Percentiles rank a stretch among this genome's conserved stretches.
Evolutionary conservation across 345 rosid species (phyloP).

Genomic region (Euphorbia peplus): DNA sequence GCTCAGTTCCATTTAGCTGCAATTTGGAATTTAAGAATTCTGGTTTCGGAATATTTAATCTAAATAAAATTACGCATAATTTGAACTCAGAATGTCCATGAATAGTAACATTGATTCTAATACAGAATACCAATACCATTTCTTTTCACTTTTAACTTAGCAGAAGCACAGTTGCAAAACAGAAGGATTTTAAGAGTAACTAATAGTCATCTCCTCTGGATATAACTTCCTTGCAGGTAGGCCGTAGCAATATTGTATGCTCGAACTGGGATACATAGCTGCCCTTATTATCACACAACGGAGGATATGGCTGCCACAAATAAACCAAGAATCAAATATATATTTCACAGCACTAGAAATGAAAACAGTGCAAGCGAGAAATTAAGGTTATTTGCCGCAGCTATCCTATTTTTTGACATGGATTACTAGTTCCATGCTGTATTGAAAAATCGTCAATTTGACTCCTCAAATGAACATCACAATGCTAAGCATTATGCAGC

Average conservation of each 20-base stretch:
- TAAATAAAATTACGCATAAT: no score
- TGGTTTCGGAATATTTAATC: not conserved
- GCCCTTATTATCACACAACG: constrained; percentile 81
- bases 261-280: constrained; percentile 92
- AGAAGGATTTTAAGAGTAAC: not conserved
- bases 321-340: not conserved
- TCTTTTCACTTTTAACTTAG: not conserved
- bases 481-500: no score
- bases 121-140: not conserved
- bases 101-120: not conserved
- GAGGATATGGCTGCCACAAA: constrained; percentile 74
- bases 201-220: constrained; percentile 86
- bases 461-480: no score
- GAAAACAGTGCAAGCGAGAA: not conserved
- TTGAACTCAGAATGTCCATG: not conserved
- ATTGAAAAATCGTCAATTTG: no score
- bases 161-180: not conserved
- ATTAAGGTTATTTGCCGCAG: not conserved
- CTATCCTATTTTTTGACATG: not conserved
- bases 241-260: constrained; percentile 88
- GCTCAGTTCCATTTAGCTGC: not conserved
- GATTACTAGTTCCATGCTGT: no score
- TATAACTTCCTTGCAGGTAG: constrained; percentile 93
- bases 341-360: not conserved
- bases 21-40: no score